Percentiles rank a stretch among this genome's conserved stretches.
phyloP scores from a whole-genome alignment of 2,329 filamentous ascomycete species.

The Arthrobotrys iridis region DNA sequence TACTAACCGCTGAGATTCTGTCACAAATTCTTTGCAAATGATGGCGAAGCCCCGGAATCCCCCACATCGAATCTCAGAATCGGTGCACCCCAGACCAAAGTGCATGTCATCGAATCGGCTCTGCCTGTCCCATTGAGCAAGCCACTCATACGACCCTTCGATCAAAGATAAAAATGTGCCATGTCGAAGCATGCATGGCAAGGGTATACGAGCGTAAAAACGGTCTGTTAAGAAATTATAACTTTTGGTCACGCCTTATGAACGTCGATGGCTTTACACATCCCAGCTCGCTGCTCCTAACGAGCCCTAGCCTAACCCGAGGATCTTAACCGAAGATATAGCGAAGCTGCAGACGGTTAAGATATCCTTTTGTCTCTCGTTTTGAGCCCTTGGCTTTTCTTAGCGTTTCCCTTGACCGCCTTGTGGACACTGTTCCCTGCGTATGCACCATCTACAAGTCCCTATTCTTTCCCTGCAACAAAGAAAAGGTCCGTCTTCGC shows the following conservation, averaged over 20 bases:
- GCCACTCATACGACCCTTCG: neutral
- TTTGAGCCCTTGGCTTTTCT: constrained; percentile 37
- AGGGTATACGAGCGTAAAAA: constrained; percentile 29
- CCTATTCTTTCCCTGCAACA: too few relatives aligned
- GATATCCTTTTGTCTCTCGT: neutral
- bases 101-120: constrained; percentile 52
- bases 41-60: neutral
- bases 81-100: constrained; percentile 37
- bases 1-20: neutral
- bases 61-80: constrained; percentile 25
- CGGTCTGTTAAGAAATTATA: neutral
- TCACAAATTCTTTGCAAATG: neutral
- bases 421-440: neutral
- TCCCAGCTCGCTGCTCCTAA: constrained; percentile 37
- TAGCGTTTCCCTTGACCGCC: neutral
- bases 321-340: constrained; percentile 47
- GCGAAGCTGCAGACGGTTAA: constrained; percentile 40
- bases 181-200: constrained; percentile 40
- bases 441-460: too few relatives aligned
- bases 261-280: constrained; percentile 25
- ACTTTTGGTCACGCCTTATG: constrained; percentile 44
- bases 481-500: too few relatives aligned
- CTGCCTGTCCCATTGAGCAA: constrained; percentile 46
- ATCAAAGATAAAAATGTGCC: constrained; percentile 28
- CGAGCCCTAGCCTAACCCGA: constrained; percentile 39